These are phyloP conservation scores for Taphrina pruni DNA, from an alignment of 1,139 yeast species.

Conservation along the genomic window DNA sequence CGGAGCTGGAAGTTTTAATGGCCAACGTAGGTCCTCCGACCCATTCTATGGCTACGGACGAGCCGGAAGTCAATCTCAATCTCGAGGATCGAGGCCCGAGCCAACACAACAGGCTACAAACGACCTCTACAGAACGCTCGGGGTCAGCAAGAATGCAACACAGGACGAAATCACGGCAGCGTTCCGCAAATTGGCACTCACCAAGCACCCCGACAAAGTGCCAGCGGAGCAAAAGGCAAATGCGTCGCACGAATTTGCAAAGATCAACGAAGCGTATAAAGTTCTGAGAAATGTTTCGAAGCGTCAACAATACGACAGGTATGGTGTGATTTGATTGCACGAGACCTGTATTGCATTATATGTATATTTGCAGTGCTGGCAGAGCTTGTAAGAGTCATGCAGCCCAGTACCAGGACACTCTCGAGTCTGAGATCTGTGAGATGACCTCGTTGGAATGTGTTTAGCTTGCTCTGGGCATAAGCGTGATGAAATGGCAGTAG, in stretches of 20 bases:
- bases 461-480: neutral
- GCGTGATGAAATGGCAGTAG: neutral
- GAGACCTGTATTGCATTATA: neutral
- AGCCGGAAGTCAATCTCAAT: slow-evolving; percentile 14
- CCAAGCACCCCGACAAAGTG: slow-evolving; percentile 79
- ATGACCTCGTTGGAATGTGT: neutral
- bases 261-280: slow-evolving; percentile 76
- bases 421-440: neutral
- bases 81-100: slow-evolving; percentile 9
- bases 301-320: slow-evolving; percentile 36
- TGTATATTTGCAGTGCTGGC: too few relatives aligned
- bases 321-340: slow-evolving; percentile 17
- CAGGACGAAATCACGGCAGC: slow-evolving; percentile 69
- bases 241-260: slow-evolving; percentile 63
- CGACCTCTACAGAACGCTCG: slow-evolving; percentile 76
- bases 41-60: slow-evolving; percentile 37
- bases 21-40: slow-evolving; percentile 25
- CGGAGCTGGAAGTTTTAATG: slow-evolving; percentile 23
- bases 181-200: slow-evolving; percentile 71
- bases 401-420: neutral
- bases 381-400: too few relatives aligned
- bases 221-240: slow-evolving; percentile 54
- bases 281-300: slow-evolving; percentile 53
- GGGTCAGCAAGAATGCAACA: slow-evolving; percentile 66
- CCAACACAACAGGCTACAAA: slow-evolving; percentile 50